These are phyloP conservation scores for Vitis cinerea DNA, from an alignment of 164 flowering plant species.

Conservation along the genomic window DNA sequence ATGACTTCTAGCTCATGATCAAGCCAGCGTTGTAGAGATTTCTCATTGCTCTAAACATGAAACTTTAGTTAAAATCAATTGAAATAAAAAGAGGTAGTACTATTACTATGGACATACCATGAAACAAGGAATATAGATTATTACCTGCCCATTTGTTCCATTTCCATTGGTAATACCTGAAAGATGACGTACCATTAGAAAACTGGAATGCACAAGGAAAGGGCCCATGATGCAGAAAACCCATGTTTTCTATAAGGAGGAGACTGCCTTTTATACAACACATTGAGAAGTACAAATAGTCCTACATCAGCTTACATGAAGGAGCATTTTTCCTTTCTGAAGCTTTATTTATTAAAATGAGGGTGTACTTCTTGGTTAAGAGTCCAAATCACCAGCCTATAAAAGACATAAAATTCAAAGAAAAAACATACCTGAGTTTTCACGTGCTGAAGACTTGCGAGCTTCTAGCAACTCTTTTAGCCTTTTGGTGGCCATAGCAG, in stretches of 20 bases:
- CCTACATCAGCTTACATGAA: not conserved
- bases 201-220: not conserved
- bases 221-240: not conserved
- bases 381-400: not conserved
- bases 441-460: slow-evolving; percentile 85
- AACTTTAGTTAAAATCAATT: slow-evolving; percentile 13
- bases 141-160: slow-evolving; percentile 78
- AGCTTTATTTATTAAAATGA: not conserved
- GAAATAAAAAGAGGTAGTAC: not conserved
- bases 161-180: slow-evolving; percentile 69
- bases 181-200: slow-evolving; percentile 20
- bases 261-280: not conserved
- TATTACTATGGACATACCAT: not conserved
- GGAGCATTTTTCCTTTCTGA: not conserved
- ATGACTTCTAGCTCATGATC: slow-evolving; percentile 98
- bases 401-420: slow-evolving; percentile 1
- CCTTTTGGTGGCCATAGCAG: slow-evolving; percentile 99
- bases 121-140: slow-evolving; percentile 3
- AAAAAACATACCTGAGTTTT: slow-evolving; percentile 54
- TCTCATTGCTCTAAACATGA: slow-evolving; percentile 67
- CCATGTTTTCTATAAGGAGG: not conserved
- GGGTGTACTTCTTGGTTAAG: not conserved
- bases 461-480: slow-evolving; percentile 93
- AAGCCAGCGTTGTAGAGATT: slow-evolving; percentile 91
- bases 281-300: not conserved